These are phyloP conservation scores for Candida freyschussii DNA, from an alignment of 1,139 yeast species.

Conservation along the genomic window DNA sequence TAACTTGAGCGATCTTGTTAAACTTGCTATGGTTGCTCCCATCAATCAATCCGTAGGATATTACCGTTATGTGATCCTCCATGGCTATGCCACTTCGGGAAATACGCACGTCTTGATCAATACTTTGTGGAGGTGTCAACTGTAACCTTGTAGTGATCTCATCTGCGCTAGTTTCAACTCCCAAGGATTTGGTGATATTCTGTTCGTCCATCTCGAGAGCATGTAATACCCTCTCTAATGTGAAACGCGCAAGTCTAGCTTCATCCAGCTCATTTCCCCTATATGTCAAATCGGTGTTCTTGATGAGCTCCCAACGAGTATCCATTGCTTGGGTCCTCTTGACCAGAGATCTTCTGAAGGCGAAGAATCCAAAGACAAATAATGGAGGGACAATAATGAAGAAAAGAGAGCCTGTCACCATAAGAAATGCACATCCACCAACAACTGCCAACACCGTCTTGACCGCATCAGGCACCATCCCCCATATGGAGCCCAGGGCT, in stretches of 20 bases:
- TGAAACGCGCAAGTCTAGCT: slow-evolving; percentile 15
- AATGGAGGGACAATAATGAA: slow-evolving; percentile 33
- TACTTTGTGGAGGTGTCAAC: slow-evolving; percentile 28
- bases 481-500: no score
- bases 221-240: slow-evolving; percentile 29
- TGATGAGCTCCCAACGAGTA: slow-evolving; percentile 16
- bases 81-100: slow-evolving; percentile 11
- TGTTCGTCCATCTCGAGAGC: slow-evolving; percentile 32
- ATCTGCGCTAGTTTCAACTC: slow-evolving; percentile 8
- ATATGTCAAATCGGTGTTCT: slow-evolving; percentile 16
- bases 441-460: slow-evolving; percentile 9
- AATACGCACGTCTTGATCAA: slow-evolving; percentile 28
- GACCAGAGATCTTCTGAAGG: slow-evolving; percentile 19
- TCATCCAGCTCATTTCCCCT: slow-evolving; percentile 18
- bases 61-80: slow-evolving; percentile 23
- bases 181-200: slow-evolving; percentile 26
- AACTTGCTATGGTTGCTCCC: slow-evolving; percentile 20
- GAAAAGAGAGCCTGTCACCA: slow-evolving; percentile 33
- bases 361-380: slow-evolving; percentile 29
- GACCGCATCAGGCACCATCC: slow-evolving; percentile 11
- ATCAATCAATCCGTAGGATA: slow-evolving; percentile 29
- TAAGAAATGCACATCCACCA: slow-evolving; percentile 24
- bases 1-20: slow-evolving; percentile 25
- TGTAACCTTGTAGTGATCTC: slow-evolving; percentile 22
- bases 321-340: slow-evolving; percentile 17